Evolutionary conservation across 345 rosid species (phyloP).

Genomic region (Eucalyptus lansdowneana): DNA sequence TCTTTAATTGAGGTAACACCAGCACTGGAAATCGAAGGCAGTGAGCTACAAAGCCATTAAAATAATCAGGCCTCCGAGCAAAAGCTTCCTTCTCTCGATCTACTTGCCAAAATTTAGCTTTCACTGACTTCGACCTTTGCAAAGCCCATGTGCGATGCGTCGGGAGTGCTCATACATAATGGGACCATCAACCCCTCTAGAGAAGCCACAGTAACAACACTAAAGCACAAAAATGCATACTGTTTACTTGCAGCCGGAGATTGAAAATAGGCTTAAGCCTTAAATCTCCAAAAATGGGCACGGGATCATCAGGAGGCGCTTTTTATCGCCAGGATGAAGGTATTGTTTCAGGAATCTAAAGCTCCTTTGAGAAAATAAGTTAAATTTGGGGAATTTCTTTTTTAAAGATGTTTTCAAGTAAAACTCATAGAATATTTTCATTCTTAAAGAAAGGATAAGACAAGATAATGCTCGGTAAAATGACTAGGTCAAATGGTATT

Average conservation of each 20-base stretch:
- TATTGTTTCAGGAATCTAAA: too few species aligned
- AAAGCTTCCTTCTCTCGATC: not conserved
- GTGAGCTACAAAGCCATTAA: not conserved
- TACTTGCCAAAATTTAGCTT: not conserved
- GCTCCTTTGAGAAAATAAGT: too few species aligned
- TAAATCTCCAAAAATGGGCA: not conserved
- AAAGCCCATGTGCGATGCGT: not conserved
- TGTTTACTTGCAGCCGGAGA: accelerated
- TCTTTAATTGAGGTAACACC: not conserved
- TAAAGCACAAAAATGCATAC: not conserved
- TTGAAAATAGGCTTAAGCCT: not conserved
- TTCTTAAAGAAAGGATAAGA: too few species aligned
- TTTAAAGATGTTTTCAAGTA: too few species aligned
- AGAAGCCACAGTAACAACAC: not conserved
- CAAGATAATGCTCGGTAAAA: not conserved
- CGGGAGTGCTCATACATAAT: not conserved
- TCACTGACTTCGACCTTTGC: not conserved
- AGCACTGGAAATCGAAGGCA: not conserved
- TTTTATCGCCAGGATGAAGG: too few species aligned
- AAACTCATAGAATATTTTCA: not conserved
- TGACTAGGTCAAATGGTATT: not conserved
- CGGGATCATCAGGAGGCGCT: too few species aligned
- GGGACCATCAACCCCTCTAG: not conserved
- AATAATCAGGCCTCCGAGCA: not conserved
- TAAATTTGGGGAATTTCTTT: too few species aligned